Base-by-base conservation (phyloP, 2,329 filamentous ascomycete species). In the Ophiostoma sp. region DNA sequence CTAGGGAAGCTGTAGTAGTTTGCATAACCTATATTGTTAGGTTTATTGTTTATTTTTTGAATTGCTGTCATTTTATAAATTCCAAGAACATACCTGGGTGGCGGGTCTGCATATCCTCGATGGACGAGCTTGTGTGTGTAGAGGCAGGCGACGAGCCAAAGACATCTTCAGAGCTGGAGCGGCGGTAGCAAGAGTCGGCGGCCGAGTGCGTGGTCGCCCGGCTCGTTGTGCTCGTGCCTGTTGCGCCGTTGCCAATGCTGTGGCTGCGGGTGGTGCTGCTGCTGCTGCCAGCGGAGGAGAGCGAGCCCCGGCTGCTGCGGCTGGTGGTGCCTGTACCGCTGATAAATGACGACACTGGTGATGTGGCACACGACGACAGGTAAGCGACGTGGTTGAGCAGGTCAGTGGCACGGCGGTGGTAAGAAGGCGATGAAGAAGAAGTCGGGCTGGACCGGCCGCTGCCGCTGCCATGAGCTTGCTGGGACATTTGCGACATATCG, bases 1-100 rank as follows among this genome's bases (percentile, higher is more conserved):
- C 86, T 89, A 20, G 89, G 89, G 77, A 92, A 92, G 81, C 89
- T 91, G 76, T 90, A 88, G 79, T 92, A 92, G 72, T 86, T 85
- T 70, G 82, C 84, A 75, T 80, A 79, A 68, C 78, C 78, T 80
- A 70, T 17, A 13, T 10, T 57, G 36, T 64, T 64, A 64, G 57
- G 10, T 23, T 65, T 57, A 3, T 27, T 4, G n/a, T 1, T 36
- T 20, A 2, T 20, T 35, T 35, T 20, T 27, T 36, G 11, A 35
- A 6, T 36, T 35, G 5, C 15, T 65, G 11, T 39, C 6, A 5
- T 31, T 31, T 31, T 44, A 36, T 1, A 67, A 11, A 52, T 41
- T 36, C 27, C 4, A 67, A 33, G 11, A 13, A 20, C 33, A 20
- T 33, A 44, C 70, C 60, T 23, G 67, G 60, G 39, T 72, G 69